These are phyloP conservation scores for Tetradesmus lagerheimii DNA, from an alignment of 139 green algal genomes.

Conservation along the genomic window DNA sequence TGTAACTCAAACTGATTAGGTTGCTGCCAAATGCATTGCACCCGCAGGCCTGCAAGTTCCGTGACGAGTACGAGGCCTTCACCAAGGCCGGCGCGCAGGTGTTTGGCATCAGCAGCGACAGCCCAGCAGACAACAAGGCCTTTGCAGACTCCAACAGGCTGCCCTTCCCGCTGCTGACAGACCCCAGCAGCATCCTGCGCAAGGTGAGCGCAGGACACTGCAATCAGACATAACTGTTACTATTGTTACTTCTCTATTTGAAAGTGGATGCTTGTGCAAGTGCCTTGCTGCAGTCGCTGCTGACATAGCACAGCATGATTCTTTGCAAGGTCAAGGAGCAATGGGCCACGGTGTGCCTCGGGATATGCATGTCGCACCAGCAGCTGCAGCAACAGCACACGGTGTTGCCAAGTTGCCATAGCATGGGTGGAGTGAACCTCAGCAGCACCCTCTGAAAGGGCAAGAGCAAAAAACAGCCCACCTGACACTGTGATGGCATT, in stretches of 20 bases:
- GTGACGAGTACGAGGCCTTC: constrained; percentile 71
- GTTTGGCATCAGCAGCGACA: constrained; percentile 67
- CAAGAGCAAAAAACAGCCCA: no score
- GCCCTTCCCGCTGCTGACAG: constrained; percentile 66
- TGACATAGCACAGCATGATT: neutral
- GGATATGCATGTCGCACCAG: no score
- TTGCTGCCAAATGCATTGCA: neutral
- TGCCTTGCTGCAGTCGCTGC: neutral
- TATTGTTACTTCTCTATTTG: no score
- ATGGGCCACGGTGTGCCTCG: no score
- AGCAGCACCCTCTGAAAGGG: no score
- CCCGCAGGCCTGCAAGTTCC: constrained; percentile 72
- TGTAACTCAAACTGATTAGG: neutral
- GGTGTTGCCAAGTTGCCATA: no score
- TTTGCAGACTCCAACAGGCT: constrained; percentile 67
- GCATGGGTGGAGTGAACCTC: no score
- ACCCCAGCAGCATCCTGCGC: constrained; percentile 61
- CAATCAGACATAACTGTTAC: no score
- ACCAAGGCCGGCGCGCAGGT: constrained; percentile 60
- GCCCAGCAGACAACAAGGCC: constrained; percentile 64
- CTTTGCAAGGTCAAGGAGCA: no score
- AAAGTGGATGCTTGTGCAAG: no score
- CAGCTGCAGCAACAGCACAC: no score
- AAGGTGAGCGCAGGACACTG: constrained; percentile 48
- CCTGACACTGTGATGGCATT: no score